phyloP scores from a whole-genome alignment of 768 basidiomycete species.

The Calocybe gangraenosa region DNA sequence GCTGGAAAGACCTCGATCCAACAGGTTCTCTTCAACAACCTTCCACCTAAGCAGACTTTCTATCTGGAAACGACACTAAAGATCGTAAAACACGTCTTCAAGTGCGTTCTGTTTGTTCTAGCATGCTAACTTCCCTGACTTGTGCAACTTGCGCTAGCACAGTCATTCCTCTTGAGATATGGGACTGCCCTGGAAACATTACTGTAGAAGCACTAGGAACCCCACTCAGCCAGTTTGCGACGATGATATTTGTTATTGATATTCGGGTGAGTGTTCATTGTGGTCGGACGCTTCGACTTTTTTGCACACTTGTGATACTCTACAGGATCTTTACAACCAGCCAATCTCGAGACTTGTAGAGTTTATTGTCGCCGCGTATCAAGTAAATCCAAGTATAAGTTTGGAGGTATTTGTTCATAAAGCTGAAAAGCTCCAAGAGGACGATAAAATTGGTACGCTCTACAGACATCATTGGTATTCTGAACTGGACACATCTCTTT shows the following conservation, averaged over 20 bases:
- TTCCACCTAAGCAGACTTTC: slow-evolving; percentile 81
- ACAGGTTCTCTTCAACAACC: slow-evolving; percentile 85
- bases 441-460: slow-evolving; percentile 79
- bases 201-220: slow-evolving; percentile 75
- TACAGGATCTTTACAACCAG: slow-evolving; percentile 78
- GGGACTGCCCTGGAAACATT: slow-evolving; percentile 90
- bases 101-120: slow-evolving; percentile 49
- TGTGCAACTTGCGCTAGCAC: slow-evolving; percentile 48
- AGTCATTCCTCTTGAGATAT: slow-evolving; percentile 88
- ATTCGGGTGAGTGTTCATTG: slow-evolving; percentile 65
- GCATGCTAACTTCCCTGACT: not conserved
- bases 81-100: slow-evolving; percentile 67
- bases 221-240: slow-evolving; percentile 74
- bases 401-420: slow-evolving; percentile 96
- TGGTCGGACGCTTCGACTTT: not conserved
- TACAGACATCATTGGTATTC: not conserved
- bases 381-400: slow-evolving; percentile 69
- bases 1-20: slow-evolving; percentile 91
- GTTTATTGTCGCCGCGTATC: slow-evolving; percentile 73
- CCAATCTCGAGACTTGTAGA: slow-evolving; percentile 80
- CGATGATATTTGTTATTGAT: slow-evolving; percentile 91
- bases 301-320: not conserved
- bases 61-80: slow-evolving; percentile 87
- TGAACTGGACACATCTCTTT: slow-evolving; percentile 5
- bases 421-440: slow-evolving; percentile 86